phyloP scores from a whole-genome alignment of 228 moss, liverwort and hornwort genomes.

The Sphagnum magellanicum region DNA sequence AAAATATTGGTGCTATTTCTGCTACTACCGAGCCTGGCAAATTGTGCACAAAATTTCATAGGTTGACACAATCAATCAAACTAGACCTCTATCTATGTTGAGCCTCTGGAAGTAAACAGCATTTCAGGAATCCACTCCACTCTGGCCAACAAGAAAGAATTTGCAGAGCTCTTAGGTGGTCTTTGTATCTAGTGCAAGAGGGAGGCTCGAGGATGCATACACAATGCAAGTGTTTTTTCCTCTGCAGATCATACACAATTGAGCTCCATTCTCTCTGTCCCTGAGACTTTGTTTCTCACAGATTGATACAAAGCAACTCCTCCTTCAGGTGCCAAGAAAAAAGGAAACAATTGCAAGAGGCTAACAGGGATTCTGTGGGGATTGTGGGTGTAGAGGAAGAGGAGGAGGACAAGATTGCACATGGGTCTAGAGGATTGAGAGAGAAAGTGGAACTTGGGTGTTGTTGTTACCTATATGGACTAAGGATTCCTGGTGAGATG shows the following conservation, averaged over 20 bases:
- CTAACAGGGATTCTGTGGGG: neutral
- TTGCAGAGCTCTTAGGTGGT: too few relatives aligned
- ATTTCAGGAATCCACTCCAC: too few relatives aligned
- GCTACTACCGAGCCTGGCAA: too few relatives aligned
- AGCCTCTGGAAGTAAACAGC: neutral
- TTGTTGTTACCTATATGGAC: constrained; percentile 30
- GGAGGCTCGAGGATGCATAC: too few relatives aligned
- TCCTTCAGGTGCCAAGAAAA: neutral
- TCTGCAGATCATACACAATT: neutral
- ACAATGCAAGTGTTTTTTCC: neutral
- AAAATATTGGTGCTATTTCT: too few relatives aligned
- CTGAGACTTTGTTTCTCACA: constrained; percentile 1
- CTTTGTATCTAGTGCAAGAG: too few relatives aligned
- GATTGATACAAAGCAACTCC: neutral
- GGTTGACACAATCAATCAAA: too few relatives aligned
- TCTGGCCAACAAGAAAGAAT: too few relatives aligned
- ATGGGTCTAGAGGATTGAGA: neutral
- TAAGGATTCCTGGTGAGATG: constrained; percentile 37
- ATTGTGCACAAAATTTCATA: too few relatives aligned
- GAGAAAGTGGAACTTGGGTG: neutral
- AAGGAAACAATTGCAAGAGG: neutral
- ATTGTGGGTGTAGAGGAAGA: neutral
- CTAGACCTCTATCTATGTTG: neutral
- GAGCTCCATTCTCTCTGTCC: neutral
- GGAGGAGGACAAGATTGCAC: neutral